Base-by-base conservation (phyloP, 768 basidiomycete species). In the Cystobasidium ongulense region DNA sequence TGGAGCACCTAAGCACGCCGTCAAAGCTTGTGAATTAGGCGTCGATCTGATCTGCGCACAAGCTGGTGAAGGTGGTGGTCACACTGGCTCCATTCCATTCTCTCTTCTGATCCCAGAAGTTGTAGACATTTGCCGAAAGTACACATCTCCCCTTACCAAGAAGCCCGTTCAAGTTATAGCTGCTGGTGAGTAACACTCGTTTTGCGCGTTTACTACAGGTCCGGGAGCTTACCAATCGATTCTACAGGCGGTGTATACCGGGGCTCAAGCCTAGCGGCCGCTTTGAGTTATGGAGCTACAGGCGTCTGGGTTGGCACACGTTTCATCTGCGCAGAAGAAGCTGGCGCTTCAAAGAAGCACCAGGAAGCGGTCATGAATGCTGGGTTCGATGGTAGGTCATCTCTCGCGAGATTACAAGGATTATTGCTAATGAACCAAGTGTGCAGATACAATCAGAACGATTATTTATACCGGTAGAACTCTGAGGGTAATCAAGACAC, bases 31-130 rank as follows among this genome's bases (percentile, higher is more conserved):
- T 25, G 90, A 85, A 1, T 88, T 84, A 39, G 94, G 93, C 39
- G 89, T 91, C 36, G 93, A 97, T 79, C 83, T 97, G 74, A 94
- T 97, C 80, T 96, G 93, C 78, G 92, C 92, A 1, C 74, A 95
- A 82, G 92, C 89, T 1, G 90, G 91, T 29, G 93, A 96, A 82
- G 93, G 90, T 41, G 91, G 92, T 66, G 90, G 90, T 17, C 91
- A 92, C 84, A 95, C 93, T 0, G 93, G 93, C 27, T 88, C 90
- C 75, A 86, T 88, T 10, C 86, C 92, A 0, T 88, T 90, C 1
- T 88, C 88, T 17, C 86, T 97, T 79, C 86, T 97, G 76, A 91
- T 97, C 74, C 92, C 92, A 10, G 91, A 91, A 0, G 90, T 89
- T 78, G 91, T 95, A 57, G 92, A 94, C 78, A 86, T 71, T 27